These are phyloP conservation scores for Plasmodium knowlesi DNA, from an alignment of 169 alveolate species.

Conservation along the genomic window DNA sequence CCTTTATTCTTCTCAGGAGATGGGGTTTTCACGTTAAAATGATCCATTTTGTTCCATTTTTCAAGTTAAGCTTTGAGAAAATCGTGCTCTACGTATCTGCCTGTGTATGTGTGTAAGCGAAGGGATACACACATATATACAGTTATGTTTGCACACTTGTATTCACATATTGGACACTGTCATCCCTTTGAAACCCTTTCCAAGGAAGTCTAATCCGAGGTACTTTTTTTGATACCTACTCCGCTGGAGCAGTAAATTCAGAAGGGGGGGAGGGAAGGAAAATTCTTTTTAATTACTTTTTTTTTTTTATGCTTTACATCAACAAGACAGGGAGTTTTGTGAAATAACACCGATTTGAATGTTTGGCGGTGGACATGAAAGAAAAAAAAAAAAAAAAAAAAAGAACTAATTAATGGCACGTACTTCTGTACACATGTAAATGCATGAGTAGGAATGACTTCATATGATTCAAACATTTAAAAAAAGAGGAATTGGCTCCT, in stretches of 20 bases:
- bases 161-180: not conserved
- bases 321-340: not conserved
- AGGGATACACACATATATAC: not conserved
- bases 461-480: not conserved
- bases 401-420: not conserved
- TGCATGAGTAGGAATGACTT: not conserved
- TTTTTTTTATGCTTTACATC: not conserved
- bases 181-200: not conserved
- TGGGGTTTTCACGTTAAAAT: not conserved
- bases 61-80: not conserved
- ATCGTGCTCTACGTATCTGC: not conserved
- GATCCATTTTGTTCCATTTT: not conserved
- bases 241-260: not conserved
- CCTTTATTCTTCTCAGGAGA: constrained; percentile 5
- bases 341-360: not conserved
- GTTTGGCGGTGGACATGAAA: not conserved
- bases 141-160: not conserved
- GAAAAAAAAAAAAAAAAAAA: constrained; percentile 11
- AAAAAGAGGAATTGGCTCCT: not conserved
- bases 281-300: constrained; percentile 5
- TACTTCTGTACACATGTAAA: not conserved
- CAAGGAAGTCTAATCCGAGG: not conserved
- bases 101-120: not conserved
- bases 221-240: not conserved
- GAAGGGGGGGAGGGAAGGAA: not conserved